Conservation (phyloP, 257 asterid species). For the Solanum chiquidenum region DNA sequence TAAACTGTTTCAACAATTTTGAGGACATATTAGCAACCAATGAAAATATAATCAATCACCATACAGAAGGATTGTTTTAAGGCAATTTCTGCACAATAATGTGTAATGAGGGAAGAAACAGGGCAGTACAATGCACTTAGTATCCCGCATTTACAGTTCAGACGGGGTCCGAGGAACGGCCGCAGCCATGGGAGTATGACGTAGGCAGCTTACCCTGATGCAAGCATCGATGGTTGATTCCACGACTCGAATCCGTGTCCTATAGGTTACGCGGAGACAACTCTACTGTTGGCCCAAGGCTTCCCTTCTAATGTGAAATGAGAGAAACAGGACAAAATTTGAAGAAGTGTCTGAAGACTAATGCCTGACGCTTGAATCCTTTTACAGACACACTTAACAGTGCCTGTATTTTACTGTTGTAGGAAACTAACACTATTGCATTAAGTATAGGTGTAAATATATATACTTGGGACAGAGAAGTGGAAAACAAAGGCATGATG, state of each 20-base stretch:
- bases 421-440: background rate
- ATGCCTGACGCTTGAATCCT: background rate
- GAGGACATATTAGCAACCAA: slow-evolving; percentile 6
- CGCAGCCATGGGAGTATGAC: background rate
- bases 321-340: background rate
- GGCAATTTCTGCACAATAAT: background rate
- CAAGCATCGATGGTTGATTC: background rate
- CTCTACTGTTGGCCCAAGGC: background rate
- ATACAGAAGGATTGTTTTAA: background rate
- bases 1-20: slow-evolving; percentile 28
- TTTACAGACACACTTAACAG: background rate
- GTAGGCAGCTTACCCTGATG: background rate
- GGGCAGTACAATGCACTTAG: background rate
- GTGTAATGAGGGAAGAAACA: background rate
- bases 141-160: background rate
- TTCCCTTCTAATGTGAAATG: background rate
- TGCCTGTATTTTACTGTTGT: background rate
- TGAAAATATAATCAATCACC: background rate
- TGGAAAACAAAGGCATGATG: background rate
- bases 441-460: background rate
- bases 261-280: background rate
- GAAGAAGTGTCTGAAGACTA: background rate
- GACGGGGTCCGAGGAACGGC: background rate
- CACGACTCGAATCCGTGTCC: background rate
- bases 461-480: background rate